Percentiles rank a stretch among this genome's conserved stretches.
Conservation (phyloP, 2,329 filamentous ascomycete species). For the Sphaerulina vaccinii region DNA sequence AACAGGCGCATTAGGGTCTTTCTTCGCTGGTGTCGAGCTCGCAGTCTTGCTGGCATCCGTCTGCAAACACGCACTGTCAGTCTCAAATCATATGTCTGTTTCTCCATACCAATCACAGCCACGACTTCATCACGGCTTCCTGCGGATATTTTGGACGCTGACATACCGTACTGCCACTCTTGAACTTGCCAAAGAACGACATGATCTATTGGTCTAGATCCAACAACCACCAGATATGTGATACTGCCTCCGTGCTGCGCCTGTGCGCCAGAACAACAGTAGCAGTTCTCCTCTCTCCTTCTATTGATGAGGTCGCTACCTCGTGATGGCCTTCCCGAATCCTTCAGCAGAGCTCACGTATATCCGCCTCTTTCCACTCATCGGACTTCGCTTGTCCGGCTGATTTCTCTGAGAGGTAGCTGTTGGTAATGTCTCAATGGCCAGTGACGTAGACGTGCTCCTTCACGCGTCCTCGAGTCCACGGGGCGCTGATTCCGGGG, state of each 20-base stretch:
- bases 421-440: constrained; percentile 1
- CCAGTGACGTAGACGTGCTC: constrained; percentile 11
- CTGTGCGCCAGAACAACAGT: constrained; percentile 11
- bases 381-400: constrained; percentile 15
- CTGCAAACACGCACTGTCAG: constrained; percentile 37
- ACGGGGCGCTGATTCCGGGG: neutral
- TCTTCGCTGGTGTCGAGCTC: constrained; percentile 54
- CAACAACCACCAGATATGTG: neutral
- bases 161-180: constrained; percentile 39
- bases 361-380: constrained; percentile 13
- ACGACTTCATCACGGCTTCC: neutral
- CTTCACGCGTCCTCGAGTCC: neutral
- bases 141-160: neutral
- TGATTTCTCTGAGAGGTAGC: neutral
- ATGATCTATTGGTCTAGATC: constrained; percentile 37
- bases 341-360: constrained; percentile 17
- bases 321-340: constrained; percentile 9
- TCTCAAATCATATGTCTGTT: constrained; percentile 12
- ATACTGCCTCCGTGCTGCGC: constrained; percentile 3
- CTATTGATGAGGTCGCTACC: constrained; percentile 2
- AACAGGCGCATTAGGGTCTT: constrained; percentile 57
- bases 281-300: neutral
- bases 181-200: constrained; percentile 57
- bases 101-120: constrained; percentile 5
- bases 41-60: constrained; percentile 49